Evolutionary conservation across 2,329 filamentous ascomycete species (phyloP), one percentile per base, ranked within the genome.

Genomic region (Sporothrix schenckii): DNA sequence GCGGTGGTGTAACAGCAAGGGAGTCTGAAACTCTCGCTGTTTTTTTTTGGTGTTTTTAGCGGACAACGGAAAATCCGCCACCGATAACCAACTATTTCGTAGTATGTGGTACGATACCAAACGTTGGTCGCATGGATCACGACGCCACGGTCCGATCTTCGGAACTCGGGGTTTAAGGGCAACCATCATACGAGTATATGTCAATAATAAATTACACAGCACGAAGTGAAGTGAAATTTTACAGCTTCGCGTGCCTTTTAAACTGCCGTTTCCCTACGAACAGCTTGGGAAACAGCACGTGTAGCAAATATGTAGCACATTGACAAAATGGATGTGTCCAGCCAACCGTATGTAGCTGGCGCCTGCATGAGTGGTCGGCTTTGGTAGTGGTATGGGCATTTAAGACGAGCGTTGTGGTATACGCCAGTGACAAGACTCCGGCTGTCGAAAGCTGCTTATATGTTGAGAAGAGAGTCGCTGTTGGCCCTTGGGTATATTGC

Each of bases 331-430:
- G 30, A 34, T 7, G 6, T 7, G 30, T 34, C 30, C 30, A 34
- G 30, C 30, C 9, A 9, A 1, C 24, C 24, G 24, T 24, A 24
- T 24, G 2, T 24, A 24, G 24, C 24, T 24, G 24, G 2, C 24
- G 2, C 24, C 24, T 24, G 24, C 24, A 24, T 2, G 6, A 68
- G 44, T 4, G 68, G 68, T 24, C 70, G 68, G 47, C 41, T 69
- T 47, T 70, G 67, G 68, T 70, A 72, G 52, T 73, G 72, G 63
- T 74, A 24, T 54, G 66, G 47, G 74, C 73, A n/a, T 54, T 70
- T 24, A 73, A 50, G 27, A 65, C 69, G 24, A 74, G 69, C 10
- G 74, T 74, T 27, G 74, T 75, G 3, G 58, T 63, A 68, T 73
- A 74, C 10, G 68, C 56, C 0, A 69, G 70, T n/a, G 74, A 74